A percentile compares a stretch with the other conserved stretches of the same genome.
Evolutionary conservation across 78 protist species (phyloP).

Genomic region (Parvularia atlantis): DNA sequence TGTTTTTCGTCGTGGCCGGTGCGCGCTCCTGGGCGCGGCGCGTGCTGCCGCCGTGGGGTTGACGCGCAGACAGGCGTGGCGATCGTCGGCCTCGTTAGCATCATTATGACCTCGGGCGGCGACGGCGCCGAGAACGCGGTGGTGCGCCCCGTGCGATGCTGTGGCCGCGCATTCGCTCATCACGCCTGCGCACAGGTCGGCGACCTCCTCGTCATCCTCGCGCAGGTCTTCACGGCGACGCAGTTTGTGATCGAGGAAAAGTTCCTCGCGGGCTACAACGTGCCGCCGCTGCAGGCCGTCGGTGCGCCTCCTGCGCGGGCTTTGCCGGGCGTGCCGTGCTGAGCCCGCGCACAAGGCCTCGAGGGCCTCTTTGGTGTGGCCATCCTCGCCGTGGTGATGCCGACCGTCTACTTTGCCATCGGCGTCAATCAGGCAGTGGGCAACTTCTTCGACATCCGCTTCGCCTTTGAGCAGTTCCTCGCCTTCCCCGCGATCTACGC

Average conservation of each 20-base stretch:
- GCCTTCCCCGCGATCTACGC: too few relatives aligned
- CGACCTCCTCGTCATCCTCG: neutral
- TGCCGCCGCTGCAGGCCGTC: neutral
- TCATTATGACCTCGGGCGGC: neutral
- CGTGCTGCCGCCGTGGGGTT: too few relatives aligned
- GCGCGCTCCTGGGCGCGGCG: too few relatives aligned
- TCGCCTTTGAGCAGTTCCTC: too few relatives aligned
- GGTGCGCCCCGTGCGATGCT: too few relatives aligned
- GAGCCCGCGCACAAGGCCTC: too few relatives aligned
- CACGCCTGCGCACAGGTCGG: too few relatives aligned
- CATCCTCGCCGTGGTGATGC: neutral
- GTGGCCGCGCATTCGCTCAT: too few relatives aligned
- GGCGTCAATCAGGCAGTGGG: neutral
- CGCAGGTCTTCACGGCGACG: neutral
- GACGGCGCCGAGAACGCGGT: neutral
- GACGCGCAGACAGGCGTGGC: too few relatives aligned
- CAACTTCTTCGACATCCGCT: neutral
- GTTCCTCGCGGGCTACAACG: neutral
- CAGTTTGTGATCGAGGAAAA: slow-evolving; percentile 2
- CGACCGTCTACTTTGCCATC: neutral
- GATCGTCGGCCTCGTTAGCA: slow-evolving; percentile 25
- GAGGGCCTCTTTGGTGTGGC: slow-evolving; percentile 6
- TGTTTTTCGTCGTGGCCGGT: slow-evolving; percentile 5
- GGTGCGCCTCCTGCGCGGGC: too few relatives aligned
- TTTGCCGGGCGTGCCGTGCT: too few relatives aligned